Conservation (phyloP, 2,329 filamentous ascomycete genomes). For the Exophiala aquamarina region DNA sequence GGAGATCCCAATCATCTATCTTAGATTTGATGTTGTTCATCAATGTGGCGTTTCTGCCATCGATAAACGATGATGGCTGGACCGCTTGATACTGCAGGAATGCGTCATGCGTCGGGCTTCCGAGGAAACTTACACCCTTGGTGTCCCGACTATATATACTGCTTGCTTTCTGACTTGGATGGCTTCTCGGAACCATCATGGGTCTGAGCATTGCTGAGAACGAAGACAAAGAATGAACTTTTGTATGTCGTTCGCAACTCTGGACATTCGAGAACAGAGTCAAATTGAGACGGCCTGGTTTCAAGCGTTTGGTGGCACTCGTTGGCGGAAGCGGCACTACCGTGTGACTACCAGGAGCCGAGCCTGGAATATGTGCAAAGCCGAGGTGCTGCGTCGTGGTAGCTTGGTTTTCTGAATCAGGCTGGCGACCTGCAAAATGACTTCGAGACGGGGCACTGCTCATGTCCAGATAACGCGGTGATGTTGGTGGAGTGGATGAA, state of each 20-base stretch:
- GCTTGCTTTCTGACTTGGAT: constrained; percentile 12
- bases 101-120: constrained; percentile 2
- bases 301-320: constrained; percentile 5
- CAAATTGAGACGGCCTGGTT: constrained; percentile 5
- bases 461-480: background rate
- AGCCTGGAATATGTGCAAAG: no score
- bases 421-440: no score
- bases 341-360: no score
- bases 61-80: background rate
- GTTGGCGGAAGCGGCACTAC: no score
- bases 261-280: constrained; percentile 7
- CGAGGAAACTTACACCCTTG: constrained; percentile 16
- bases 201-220: constrained; percentile 19
- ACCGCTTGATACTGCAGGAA: background rate
- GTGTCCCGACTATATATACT: constrained; percentile 26
- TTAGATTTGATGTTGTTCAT: constrained; percentile 18
- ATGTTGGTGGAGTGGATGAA: background rate
- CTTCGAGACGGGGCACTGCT: no score
- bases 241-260: background rate
- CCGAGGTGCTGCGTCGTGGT: no score
- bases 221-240: constrained; percentile 15
- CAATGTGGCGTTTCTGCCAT: constrained; percentile 5
- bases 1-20: constrained; percentile 22
- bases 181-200: constrained; percentile 8
- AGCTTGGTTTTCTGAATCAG: background rate